Percentiles rank a stretch among this genome's conserved stretches.
These are phyloP conservation scores for Seiridium unicorne DNA, from an alignment of 2,329 filamentous ascomycete genomes.

Conservation along the genomic window DNA sequence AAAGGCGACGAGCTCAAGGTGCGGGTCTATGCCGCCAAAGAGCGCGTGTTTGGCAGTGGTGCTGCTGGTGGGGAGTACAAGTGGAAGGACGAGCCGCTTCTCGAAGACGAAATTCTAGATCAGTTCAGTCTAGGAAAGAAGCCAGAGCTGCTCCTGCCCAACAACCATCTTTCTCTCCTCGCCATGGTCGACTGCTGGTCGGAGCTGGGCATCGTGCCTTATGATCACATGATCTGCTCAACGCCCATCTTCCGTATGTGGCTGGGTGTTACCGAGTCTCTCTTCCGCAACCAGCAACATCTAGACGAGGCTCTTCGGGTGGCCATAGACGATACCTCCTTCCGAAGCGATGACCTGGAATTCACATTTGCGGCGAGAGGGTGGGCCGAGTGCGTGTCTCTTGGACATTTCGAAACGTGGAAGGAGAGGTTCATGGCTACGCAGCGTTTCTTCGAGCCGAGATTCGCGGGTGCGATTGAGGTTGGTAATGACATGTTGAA, in stretches of 20 bases:
- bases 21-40: slow-evolving; percentile 63
- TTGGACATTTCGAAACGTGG: slow-evolving; percentile 93
- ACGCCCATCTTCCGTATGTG: slow-evolving; percentile 96
- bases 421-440: slow-evolving; percentile 87
- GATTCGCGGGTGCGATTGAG: slow-evolving; percentile 82
- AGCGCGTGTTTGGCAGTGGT: slow-evolving; percentile 77
- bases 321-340: slow-evolving; percentile 85
- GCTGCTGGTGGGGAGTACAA: slow-evolving; percentile 55
- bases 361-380: slow-evolving; percentile 96
- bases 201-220: slow-evolving; percentile 87
- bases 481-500: slow-evolving; percentile 97
- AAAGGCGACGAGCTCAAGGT: slow-evolving; percentile 70
- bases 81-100: slow-evolving; percentile 63
- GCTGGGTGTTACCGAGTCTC: slow-evolving; percentile 93
- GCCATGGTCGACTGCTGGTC: slow-evolving; percentile 99
- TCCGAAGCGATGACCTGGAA: slow-evolving; percentile 92
- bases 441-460: slow-evolving; percentile 85
- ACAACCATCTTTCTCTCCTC: slow-evolving; percentile 90
- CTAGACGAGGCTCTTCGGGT: slow-evolving; percentile 84
- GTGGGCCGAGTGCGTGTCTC: slow-evolving; percentile 90
- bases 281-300: slow-evolving; percentile 80
- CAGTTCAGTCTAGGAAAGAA: slow-evolving; percentile 80
- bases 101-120: slow-evolving; percentile 83
- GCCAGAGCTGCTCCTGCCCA: slow-evolving; percentile 64
- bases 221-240: slow-evolving; percentile 99